Evolutionary conservation across 768 basidiomycete species (phyloP).

Genomic region (Mycena crocata): DNA sequence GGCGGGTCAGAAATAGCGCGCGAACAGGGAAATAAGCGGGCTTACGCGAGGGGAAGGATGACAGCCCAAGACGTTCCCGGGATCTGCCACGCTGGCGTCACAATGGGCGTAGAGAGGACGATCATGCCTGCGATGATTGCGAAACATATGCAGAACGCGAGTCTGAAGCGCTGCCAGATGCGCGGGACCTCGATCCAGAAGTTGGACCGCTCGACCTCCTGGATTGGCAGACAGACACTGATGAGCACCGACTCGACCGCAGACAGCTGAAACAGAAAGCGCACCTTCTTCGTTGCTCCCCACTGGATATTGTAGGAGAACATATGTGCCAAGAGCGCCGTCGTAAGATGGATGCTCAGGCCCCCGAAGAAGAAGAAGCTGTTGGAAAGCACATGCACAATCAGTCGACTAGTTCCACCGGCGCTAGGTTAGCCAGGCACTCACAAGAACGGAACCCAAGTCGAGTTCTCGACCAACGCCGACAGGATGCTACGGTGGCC

Average conservation of each 20-base stretch:
- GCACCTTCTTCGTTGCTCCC: slow-evolving; percentile 80
- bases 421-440: slow-evolving; percentile 43
- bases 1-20: slow-evolving; percentile 7
- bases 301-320: slow-evolving; percentile 85
- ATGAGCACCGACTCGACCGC: background rate
- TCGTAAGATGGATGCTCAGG: slow-evolving; percentile 75
- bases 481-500: slow-evolving; percentile 64
- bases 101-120: slow-evolving; percentile 62
- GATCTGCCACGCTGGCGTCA: slow-evolving; percentile 76
- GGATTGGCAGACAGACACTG: slow-evolving; percentile 34
- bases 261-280: slow-evolving; percentile 13
- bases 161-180: slow-evolving; percentile 84
- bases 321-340: slow-evolving; percentile 74
- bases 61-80: slow-evolving; percentile 76
- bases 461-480: slow-evolving; percentile 67
- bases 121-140: slow-evolving; percentile 64
- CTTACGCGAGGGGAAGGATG: slow-evolving; percentile 78
- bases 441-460: slow-evolving; percentile 82
- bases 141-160: slow-evolving; percentile 68
- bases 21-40: slow-evolving; percentile 31
- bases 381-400: background rate
- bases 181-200: slow-evolving; percentile 92
- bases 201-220: slow-evolving; percentile 89
- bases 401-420: background rate
- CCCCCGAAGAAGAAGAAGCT: slow-evolving; percentile 88